phyloP scores from a whole-genome alignment of 768 basidiomycete species.

The Mycena indigotica region DNA sequence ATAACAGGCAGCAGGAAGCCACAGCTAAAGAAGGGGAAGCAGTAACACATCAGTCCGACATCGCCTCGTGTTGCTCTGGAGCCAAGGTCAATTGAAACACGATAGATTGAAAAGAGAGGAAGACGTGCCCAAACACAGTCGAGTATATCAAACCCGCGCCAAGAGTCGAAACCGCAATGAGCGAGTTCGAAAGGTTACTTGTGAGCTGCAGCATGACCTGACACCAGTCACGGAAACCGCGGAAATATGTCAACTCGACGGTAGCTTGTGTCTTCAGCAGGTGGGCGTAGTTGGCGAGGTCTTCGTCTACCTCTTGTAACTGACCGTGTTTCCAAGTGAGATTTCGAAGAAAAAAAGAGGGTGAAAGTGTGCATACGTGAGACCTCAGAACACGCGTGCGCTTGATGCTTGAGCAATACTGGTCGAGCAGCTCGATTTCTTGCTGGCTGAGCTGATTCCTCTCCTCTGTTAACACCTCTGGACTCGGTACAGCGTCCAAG shows the following conservation, averaged over 20 bases:
- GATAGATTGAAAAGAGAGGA: too few species aligned
- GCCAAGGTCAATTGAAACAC: too few species aligned
- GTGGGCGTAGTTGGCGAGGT: conserved; percentile 16
- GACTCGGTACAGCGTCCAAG: conserved; percentile 5
- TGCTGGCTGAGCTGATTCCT: conserved; percentile 1
- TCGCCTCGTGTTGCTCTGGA: conserved; percentile 26
- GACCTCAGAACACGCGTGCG: conserved; percentile 8
- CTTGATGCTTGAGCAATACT: conserved; percentile 20
- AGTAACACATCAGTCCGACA: conserved; percentile 29
- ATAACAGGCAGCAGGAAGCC: conserved; percentile 30
- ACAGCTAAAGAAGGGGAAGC: conserved; percentile 30
- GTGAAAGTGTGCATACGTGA: conserved; percentile 9
- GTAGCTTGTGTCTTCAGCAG: conserved; percentile 22
- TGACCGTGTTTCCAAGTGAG: neutral
- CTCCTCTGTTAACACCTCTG: neutral
- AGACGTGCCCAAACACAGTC: conserved; percentile 29
- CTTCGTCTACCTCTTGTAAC: conserved; percentile 22
- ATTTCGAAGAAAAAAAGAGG: too few species aligned
- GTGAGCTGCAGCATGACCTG: conserved; percentile 18
- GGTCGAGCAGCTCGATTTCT: conserved; percentile 15
- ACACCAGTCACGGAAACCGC: conserved; percentile 27
- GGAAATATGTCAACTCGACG: conserved; percentile 24
- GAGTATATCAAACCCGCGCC: conserved; percentile 29
- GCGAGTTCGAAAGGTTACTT: conserved; percentile 10
- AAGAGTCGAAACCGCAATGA: conserved; percentile 23